phyloP scores from a whole-genome alignment of 2,329 filamentous ascomycete species.

The Dactylellina sp. region DNA sequence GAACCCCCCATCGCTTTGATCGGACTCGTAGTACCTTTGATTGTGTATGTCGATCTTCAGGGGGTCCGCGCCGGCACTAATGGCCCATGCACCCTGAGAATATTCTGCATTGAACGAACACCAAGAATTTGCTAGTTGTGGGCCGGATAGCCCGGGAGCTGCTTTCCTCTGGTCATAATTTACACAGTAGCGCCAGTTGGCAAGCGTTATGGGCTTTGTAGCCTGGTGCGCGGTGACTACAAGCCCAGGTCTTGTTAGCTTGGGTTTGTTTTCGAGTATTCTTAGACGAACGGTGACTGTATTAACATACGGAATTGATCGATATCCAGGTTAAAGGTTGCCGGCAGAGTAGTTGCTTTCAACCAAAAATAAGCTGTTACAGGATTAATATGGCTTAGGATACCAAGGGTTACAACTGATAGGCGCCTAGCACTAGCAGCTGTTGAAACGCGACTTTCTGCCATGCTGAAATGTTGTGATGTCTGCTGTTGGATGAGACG shows the following conservation, averaged over 20 bases:
- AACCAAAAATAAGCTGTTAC: constrained; percentile 33
- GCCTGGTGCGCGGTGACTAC: constrained; percentile 16
- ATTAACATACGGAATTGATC: constrained; percentile 40
- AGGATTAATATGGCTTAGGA: constrained; percentile 5
- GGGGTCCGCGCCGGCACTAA: constrained; percentile 13
- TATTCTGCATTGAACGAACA: constrained; percentile 38
- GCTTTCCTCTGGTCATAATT: not conserved
- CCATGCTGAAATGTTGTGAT: constrained; percentile 1
- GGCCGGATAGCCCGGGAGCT: not conserved
- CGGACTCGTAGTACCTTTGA: not conserved
- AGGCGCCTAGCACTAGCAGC: not conserved
- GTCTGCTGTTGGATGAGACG: not conserved
- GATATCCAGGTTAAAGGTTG: constrained; percentile 28
- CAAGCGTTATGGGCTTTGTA: constrained; percentile 18
- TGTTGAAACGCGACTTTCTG: not conserved
- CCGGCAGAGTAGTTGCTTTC: constrained; percentile 26
- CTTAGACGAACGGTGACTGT: no score
- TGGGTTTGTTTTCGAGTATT: no score
- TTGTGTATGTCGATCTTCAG: constrained; percentile 16
- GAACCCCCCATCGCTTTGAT: not conserved
- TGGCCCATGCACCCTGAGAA: constrained; percentile 13
- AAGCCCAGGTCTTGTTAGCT: no score
- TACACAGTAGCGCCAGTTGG: constrained; percentile 17
- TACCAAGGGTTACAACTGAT: constrained; percentile 1
- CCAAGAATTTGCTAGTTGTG: not conserved